Evolutionary conservation across 345 rosid genomes (phyloP), one percentile per base, ranked within the genome.

Genomic region (Zanthoxylum bungeanum): DNA sequence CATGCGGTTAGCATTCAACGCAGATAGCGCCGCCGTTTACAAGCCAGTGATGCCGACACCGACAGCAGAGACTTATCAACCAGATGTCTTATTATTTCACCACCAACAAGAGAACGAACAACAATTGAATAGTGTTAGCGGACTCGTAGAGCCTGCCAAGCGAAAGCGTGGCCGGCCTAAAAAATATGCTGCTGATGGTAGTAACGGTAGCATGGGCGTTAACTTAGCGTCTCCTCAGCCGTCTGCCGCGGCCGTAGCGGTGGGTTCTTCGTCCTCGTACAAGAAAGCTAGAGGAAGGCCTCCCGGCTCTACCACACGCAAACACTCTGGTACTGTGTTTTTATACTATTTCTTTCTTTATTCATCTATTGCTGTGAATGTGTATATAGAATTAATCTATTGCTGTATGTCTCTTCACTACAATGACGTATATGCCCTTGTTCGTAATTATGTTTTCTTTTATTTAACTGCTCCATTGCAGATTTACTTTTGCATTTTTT

Each of bases 261-360:
- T 40, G 17, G 71, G 34, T 9, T 33, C 52, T 10, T 60, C 82
- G 31, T 40, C 71, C 57, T 73, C 77, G 12, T 30, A 24, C 27
- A 82, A 82, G 68, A 82, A 76, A 52, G 74, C 67, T 16, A 70
- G 82, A 63, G 85, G 85, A 31, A 76, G 85, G 49, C 85, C 85
- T 12, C 83, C 78, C 34, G 85, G 85, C 36, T 82, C 85, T 24
- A 33, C 68, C n/a, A 16, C 61, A 3, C 66, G 68, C 72, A 82
- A 76, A 68, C 71, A 63, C 16, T 25, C 40, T 16, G 83, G 83
- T 79, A 79, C 21, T 40, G 37, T 14, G 60, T 21, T 27, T 37
- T n/a, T 62, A 58, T 62, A 39, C 49, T 39, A 28, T 11, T 16
- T 7, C 0, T 42, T 14, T 44, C 14, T 44, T 44, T 12, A 12